Conservation (phyloP, 1,139 yeast species). For the Kodamaea ohmeri region DNA sequence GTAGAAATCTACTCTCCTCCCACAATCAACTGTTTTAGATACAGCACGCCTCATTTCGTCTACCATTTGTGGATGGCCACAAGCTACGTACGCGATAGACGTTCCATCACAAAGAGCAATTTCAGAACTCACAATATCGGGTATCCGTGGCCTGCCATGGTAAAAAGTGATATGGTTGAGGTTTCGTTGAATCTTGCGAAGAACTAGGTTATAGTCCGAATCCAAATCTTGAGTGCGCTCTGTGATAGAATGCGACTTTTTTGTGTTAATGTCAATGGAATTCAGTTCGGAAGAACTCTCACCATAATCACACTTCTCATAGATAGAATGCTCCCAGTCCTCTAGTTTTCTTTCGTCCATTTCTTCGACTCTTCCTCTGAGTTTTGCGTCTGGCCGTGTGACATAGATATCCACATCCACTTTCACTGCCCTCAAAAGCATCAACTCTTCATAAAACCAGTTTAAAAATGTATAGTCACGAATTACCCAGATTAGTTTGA, state of each 20-base stretch:
- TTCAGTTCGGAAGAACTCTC: too few species aligned
- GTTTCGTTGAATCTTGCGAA: constrained; percentile 4
- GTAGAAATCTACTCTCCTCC: constrained; percentile 35
- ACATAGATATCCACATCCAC: constrained; percentile 32
- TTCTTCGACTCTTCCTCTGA: background rate
- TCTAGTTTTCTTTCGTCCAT: background rate
- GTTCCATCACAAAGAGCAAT: constrained; percentile 18
- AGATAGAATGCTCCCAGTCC: background rate
- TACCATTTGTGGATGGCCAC: constrained; percentile 50
- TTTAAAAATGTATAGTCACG: constrained; percentile 31
- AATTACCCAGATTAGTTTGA: constrained; percentile 37
- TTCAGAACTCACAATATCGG: constrained; percentile 26
- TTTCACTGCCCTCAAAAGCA: constrained; percentile 22
- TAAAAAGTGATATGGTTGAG: constrained; percentile 26
- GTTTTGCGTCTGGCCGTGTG: constrained; percentile 25
- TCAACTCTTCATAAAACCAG: constrained; percentile 38
- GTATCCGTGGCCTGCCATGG: constrained; percentile 35
- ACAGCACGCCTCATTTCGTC: constrained; percentile 32
- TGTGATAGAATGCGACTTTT: too few species aligned
- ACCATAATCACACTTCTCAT: background rate
- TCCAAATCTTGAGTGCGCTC: background rate
- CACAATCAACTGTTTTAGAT: constrained; percentile 7
- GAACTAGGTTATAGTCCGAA: background rate
- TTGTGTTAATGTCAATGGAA: too few species aligned
- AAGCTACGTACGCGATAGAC: constrained; percentile 44